Evolutionary conservation across 2,329 filamentous ascomycete species (phyloP).

Genomic region (Apiospora rasikravindrae): DNA sequence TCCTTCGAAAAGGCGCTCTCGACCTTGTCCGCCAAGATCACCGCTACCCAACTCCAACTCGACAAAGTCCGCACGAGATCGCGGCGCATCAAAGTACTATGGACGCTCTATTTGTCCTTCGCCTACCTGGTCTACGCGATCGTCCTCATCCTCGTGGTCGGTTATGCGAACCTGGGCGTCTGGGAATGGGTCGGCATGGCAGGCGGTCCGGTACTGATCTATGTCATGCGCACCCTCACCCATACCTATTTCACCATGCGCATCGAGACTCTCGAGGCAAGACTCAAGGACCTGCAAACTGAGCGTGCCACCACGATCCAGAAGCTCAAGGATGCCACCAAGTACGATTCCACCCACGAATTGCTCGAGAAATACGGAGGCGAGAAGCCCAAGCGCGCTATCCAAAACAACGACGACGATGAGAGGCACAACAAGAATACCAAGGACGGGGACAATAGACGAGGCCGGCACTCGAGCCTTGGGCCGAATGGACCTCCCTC

Average conservation of each 20-base stretch:
- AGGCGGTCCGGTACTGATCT: constrained; percentile 84
- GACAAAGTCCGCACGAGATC: constrained; percentile 74
- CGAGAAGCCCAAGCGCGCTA: constrained; percentile 33
- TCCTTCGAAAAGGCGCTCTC: constrained; percentile 93
- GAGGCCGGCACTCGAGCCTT: constrained; percentile 30
- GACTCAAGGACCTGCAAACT: constrained; percentile 75
- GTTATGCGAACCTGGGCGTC: constrained; percentile 77
- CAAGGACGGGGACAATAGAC: constrained; percentile 34
- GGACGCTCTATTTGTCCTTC: constrained; percentile 89
- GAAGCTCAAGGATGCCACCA: constrained; percentile 92
- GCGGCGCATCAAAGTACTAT: constrained; percentile 81
- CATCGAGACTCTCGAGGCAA: constrained; percentile 69
- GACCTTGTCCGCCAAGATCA: constrained; percentile 81
- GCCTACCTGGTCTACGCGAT: constrained; percentile 87
- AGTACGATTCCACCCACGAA: constrained; percentile 93
- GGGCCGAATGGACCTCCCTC: constrained; percentile 27
- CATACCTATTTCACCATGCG: constrained; percentile 81
- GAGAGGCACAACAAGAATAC: constrained; percentile 34
- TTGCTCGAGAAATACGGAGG: constrained; percentile 93
- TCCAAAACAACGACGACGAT: constrained; percentile 28
- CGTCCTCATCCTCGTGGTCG: constrained; percentile 82
- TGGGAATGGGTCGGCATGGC: constrained; percentile 80
- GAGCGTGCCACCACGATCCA: constrained; percentile 89
- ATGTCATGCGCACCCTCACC: constrained; percentile 69
- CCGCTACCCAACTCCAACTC: constrained; percentile 72